phyloP scores from a whole-genome alignment of 495 filamentous ascomycete species.

The Articulospora tetracladia region DNA sequence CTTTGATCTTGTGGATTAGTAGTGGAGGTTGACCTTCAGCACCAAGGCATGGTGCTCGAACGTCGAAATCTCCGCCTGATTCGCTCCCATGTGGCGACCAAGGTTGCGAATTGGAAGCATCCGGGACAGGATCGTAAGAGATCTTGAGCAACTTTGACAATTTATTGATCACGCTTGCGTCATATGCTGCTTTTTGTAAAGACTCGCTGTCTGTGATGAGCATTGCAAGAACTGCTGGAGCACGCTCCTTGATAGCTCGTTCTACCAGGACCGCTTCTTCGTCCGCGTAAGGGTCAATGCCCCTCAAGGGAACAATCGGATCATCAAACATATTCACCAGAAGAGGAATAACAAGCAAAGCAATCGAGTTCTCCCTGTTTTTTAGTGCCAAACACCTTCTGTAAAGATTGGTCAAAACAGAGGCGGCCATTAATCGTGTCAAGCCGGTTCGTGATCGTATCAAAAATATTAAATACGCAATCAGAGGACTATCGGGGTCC shows the following conservation, averaged over 20 bases:
- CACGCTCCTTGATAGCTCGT: slow-evolving; percentile 60
- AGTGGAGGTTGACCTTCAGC: slow-evolving; percentile 56
- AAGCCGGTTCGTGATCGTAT: slow-evolving; percentile 59
- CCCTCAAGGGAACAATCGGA: slow-evolving; percentile 26
- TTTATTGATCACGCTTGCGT: slow-evolving; percentile 69
- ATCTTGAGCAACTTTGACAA: slow-evolving; percentile 76
- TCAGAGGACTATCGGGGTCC: slow-evolving; percentile 72
- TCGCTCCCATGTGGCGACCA: slow-evolving; percentile 36
- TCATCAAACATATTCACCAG: slow-evolving; percentile 65
- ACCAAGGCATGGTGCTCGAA: slow-evolving; percentile 40
- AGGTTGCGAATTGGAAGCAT: slow-evolving; percentile 33
- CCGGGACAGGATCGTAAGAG: slow-evolving; percentile 43
- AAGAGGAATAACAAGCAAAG: slow-evolving; percentile 66
- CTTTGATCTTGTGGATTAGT: slow-evolving; percentile 68
- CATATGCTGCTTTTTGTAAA: slow-evolving; percentile 77
- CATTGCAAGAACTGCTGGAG: slow-evolving; percentile 70
- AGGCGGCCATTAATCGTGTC: slow-evolving; percentile 73
- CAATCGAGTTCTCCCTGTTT: slow-evolving; percentile 56
- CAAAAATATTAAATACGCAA: slow-evolving; percentile 77
- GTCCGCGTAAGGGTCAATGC: slow-evolving; percentile 25
- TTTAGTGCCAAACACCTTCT: slow-evolving; percentile 63
- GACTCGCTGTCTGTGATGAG: slow-evolving; percentile 71
- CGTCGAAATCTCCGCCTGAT: slow-evolving; percentile 28
- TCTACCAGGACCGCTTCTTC: slow-evolving; percentile 31
- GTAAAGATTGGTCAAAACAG: slow-evolving; percentile 72